Base-by-base conservation (phyloP, 2,329 filamentous ascomycete genomes). In the Myriangium duriaei region DNA sequence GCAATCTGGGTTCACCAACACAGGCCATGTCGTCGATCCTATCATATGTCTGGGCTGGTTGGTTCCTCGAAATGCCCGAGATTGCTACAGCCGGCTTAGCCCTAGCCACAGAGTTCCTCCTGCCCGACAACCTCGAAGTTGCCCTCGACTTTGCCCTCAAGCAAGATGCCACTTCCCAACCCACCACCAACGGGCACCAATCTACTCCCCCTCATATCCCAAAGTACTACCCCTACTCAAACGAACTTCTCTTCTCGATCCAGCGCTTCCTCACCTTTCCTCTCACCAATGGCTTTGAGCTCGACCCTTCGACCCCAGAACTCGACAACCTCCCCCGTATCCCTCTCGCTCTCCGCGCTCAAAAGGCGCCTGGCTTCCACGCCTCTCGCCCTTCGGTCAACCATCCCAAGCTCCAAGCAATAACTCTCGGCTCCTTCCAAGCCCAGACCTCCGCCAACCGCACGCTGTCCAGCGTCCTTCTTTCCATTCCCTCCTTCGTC, bases 211-310 rank as follows among this genome's bases (percentile, higher is more conserved):
- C n/a, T 26, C 21, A 36, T 14, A 30, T 3, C 7, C 36, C 36
- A n/a, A 32, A 32, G n/a, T 39, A 39, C 19, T 19, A 29, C 7
- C 36, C 36, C n/a, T 33, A 32, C 16, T 29, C 36, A 2, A 13
- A 28, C 15, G 36, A 39, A 5, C 32, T 39, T 21, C n/a, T 39
- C 11, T 33, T 32, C 30, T 19, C 30, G 5, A 32, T 33, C 13
- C 36, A 32, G 7, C 36, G 36, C 14, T 39, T 39, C 30, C 32
- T 39, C n/a, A 39, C 36, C 12, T 39, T 29, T 29, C 36, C 36
- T 7, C 30, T 39, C 4, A 21, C 32, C 30, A 39, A 32, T 18
- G 32, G 32, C 12, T 39, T 39, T 11, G 36, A 39, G 10, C 32
- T 39, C 19, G 36, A 39, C 16, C 11, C 30, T 5, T 13, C 36